phyloP scores from a whole-genome alignment of 1,284 basidiomycete species.

The Rhodotorula sp. region DNA sequence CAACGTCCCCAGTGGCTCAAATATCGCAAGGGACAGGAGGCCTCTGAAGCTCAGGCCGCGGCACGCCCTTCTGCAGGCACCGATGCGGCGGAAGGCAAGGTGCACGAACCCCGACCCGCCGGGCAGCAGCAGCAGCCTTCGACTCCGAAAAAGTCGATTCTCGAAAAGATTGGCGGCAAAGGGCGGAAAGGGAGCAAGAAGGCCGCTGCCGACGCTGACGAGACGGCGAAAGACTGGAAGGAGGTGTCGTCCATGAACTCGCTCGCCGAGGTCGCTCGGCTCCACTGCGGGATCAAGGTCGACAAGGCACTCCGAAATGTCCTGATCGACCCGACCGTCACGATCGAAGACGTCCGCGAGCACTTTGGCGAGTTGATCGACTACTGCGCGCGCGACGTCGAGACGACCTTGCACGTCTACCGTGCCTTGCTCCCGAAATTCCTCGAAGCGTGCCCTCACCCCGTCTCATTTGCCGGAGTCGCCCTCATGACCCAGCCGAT shows the following conservation, averaged over 20 bases:
- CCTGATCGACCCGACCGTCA: constrained; percentile 62
- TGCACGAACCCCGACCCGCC: constrained; percentile 29
- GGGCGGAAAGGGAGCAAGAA: background rate
- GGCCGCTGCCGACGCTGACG: background rate
- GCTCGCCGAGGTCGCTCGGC: constrained; percentile 81
- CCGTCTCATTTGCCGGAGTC: constrained; percentile 88
- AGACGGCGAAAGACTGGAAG: constrained; percentile 66
- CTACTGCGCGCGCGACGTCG: constrained; percentile 86
- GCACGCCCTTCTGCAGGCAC: constrained; percentile 39
- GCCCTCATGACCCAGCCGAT: constrained; percentile 89
- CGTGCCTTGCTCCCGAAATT: constrained; percentile 79
- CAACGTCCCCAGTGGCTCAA: constrained; percentile 92
- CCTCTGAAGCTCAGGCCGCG: constrained; percentile 42
- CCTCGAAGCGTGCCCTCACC: constrained; percentile 79
- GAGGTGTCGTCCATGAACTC: constrained; percentile 90
- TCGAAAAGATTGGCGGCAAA: background rate
- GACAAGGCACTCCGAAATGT: constrained; percentile 78
- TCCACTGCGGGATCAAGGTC: constrained; percentile 80
- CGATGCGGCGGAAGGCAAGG: constrained; percentile 47
- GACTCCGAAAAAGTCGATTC: constrained; percentile 1
- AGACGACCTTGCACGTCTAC: constrained; percentile 80
- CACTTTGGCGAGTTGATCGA: constrained; percentile 73
- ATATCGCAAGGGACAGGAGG: constrained; percentile 54
- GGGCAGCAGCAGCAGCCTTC: background rate
- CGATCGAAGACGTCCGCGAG: constrained; percentile 64